phyloP scores from a whole-genome alignment of 1,139 yeast genomes.

The Nematodospora anomalae region DNA sequence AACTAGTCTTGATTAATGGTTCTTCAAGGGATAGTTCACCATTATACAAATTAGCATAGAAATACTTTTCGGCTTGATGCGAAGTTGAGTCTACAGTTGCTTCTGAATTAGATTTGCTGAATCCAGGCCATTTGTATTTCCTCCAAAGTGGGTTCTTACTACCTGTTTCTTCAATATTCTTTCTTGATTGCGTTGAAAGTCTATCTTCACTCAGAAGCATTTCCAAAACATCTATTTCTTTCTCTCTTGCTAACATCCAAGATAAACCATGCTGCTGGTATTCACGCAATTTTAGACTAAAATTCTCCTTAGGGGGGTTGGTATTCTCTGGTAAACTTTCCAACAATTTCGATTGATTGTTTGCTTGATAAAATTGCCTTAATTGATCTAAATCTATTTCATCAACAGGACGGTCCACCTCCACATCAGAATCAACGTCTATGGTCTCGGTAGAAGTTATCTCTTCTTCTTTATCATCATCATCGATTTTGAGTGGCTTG shows the following conservation, averaged over 20 bases:
- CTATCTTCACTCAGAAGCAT: conserved; percentile 25
- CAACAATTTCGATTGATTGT: conserved; percentile 53
- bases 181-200: conserved; percentile 31
- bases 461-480: conserved; percentile 16
- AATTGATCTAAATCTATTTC: conserved; percentile 71
- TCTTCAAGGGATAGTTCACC: conserved; percentile 74
- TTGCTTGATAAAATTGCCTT: conserved; percentile 68
- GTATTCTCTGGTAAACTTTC: conserved; percentile 61
- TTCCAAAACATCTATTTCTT: conserved; percentile 47
- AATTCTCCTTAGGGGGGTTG: conserved; percentile 54
- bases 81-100: conserved; percentile 7
- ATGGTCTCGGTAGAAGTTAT: conserved; percentile 2
- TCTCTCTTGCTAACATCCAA: conserved; percentile 76
- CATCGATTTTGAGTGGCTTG: conserved; percentile 17
- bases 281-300: conserved; percentile 56
- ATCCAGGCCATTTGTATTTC: conserved; percentile 65
- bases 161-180: conserved; percentile 33
- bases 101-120: conserved; percentile 20
- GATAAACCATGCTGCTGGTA: conserved; percentile 81
- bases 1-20: conserved; percentile 60
- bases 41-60: conserved; percentile 79
- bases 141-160: conserved; percentile 87
- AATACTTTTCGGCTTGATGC: conserved; percentile 27
- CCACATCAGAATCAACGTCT: conserved; percentile 14
- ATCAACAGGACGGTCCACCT: conserved; percentile 20